A percentile compares a stretch with the other conserved stretches of the same genome.
Evolutionary conservation across 768 basidiomycete species (phyloP).

Genomic region (Sporobolomyces roseus): DNA sequence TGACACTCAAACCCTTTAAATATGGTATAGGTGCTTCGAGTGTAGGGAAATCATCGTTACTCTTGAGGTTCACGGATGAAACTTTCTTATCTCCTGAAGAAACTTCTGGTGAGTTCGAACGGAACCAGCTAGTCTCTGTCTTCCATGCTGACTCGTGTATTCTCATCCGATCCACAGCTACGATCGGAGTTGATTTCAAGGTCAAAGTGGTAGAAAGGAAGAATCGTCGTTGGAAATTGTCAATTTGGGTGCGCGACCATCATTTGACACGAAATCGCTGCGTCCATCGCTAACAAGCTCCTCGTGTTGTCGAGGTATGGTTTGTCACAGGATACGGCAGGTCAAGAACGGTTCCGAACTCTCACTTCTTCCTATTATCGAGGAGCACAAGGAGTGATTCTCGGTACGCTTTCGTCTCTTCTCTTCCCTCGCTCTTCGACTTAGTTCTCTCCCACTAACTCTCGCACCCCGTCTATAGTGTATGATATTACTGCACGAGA

Average conservation of each 20-base stretch:
- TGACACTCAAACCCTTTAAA: not conserved
- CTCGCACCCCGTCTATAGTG: slow-evolving; percentile 54
- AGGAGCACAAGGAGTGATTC: slow-evolving; percentile 54
- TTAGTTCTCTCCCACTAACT: not conserved
- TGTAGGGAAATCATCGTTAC: slow-evolving; percentile 85
- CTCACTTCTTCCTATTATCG: slow-evolving; percentile 94
- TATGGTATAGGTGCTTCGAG: slow-evolving; percentile 46
- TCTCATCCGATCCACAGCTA: slow-evolving; percentile 37
- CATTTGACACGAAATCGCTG: no score
- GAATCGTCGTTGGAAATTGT: slow-evolving; percentile 62
- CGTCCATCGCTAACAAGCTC: no score
- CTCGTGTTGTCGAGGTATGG: not conserved
- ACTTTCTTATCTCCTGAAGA: slow-evolving; percentile 91
- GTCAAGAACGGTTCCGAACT: slow-evolving; percentile 88
- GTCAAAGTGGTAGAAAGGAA: slow-evolving; percentile 49
- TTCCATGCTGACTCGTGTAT: no score
- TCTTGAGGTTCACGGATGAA: slow-evolving; percentile 93
- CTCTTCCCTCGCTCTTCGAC: not conserved
- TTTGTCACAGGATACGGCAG: slow-evolving; percentile 83
- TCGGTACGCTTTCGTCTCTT: slow-evolving; percentile 46
- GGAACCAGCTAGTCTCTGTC: no score
- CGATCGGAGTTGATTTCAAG: slow-evolving; percentile 52
- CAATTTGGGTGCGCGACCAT: slow-evolving; percentile 75
- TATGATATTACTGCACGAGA: slow-evolving; percentile 92
- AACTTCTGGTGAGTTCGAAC: slow-evolving; percentile 77